Conservation (phyloP, 1,284 basidiomycete species). For the Exobasidium rhododendri region DNA sequence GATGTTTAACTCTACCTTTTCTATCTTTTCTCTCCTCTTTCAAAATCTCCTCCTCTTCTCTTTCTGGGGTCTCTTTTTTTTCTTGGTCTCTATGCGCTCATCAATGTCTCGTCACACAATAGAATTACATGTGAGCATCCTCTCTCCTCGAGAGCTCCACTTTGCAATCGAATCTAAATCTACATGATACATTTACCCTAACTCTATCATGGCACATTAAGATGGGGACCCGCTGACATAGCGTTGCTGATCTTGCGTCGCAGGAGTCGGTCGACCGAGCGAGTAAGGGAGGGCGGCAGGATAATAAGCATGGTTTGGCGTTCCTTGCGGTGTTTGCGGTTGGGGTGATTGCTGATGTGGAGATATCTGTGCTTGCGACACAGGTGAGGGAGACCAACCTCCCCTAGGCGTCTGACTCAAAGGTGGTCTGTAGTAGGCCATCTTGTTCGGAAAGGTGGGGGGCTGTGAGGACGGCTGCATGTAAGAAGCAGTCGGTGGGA, state of each 20-base stretch:
- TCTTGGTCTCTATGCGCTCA: too few species aligned
- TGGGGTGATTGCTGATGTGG: background rate
- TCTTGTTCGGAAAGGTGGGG: background rate
- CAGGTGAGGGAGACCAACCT: background rate
- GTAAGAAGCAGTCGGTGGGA: too few species aligned
- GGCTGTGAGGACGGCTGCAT: background rate
- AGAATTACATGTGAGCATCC: too few species aligned
- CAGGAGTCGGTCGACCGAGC: background rate
- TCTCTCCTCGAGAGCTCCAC: too few species aligned
- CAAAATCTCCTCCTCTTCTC: too few species aligned
- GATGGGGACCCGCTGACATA: background rate
- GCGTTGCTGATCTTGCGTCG: background rate
- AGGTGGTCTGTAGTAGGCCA: background rate
- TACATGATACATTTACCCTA: too few species aligned
- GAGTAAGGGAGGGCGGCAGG: background rate
- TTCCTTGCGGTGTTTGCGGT: too few species aligned
- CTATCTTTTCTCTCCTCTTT: background rate
- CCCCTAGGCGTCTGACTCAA: background rate
- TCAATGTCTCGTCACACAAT: too few species aligned
- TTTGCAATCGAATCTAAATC: too few species aligned
- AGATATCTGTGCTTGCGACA: background rate
- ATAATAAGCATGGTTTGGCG: background rate
- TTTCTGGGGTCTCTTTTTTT: too few species aligned
- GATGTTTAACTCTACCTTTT: background rate
- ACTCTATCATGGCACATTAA: too few species aligned